Evolutionary conservation across 805 yeast genomes (phyloP).

Genomic region (Blastobotrys attinorum): DNA sequence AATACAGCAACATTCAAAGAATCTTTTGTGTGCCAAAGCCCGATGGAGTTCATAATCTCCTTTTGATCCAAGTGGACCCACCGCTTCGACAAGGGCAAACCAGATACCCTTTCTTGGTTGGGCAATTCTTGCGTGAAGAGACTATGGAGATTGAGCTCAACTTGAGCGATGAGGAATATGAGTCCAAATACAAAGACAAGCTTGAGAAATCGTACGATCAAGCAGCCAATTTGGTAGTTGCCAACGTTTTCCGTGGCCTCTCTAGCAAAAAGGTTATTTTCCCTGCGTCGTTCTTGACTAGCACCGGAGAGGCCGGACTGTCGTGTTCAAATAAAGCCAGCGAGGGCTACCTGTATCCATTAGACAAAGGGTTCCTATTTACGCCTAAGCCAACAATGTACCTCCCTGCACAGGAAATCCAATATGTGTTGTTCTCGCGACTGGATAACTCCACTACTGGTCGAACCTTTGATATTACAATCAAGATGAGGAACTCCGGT

Average conservation of each 20-base stretch:
- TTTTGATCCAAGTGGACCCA: conserved; percentile 89
- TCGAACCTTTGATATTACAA: conserved; percentile 88
- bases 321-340: conserved; percentile 90
- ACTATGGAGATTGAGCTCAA: conserved; percentile 86
- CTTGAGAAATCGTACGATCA: conserved; percentile 70
- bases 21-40: conserved; percentile 90
- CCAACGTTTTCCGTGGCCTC: conserved; percentile 83
- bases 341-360: conserved; percentile 89
- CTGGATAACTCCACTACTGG: conserved; percentile 74
- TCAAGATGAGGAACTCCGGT: conserved; percentile 55
- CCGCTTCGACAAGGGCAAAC: conserved; percentile 98
- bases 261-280: conserved; percentile 77
- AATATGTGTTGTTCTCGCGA: conserved; percentile 74
- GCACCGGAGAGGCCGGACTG: conserved; percentile 75
- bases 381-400: conserved; percentile 91
- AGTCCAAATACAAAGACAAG: conserved; percentile 64
- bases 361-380: conserved; percentile 84
- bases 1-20: conserved; percentile 81
- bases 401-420: conserved; percentile 78
- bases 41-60: conserved; percentile 82
- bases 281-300: conserved; percentile 75
- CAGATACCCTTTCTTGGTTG: conserved; percentile 81
- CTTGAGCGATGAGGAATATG: conserved; percentile 73
- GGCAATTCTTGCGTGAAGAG: conserved; percentile 86
- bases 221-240: conserved; percentile 76